Evolutionary conservation across 2,329 filamentous ascomycete genomes (phyloP).

Genomic region (Taxawa tesnikishii): DNA sequence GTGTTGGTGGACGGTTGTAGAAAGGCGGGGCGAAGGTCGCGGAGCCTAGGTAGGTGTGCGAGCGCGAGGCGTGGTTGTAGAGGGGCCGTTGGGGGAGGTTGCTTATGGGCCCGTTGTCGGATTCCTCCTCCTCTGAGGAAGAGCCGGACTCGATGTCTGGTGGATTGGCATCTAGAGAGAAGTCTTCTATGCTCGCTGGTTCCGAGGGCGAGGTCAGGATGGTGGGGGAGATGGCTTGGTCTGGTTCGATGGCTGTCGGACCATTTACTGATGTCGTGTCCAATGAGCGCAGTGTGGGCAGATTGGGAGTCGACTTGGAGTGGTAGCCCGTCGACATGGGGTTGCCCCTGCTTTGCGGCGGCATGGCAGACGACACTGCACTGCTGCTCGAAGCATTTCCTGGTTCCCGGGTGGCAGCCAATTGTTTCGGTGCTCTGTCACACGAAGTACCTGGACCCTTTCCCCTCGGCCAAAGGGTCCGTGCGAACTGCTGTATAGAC

Average conservation of each 20-base stretch:
- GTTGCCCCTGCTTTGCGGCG: conserved; percentile 30
- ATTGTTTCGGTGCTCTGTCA: background rate
- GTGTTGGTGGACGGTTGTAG: conserved; percentile 93
- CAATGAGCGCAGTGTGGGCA: conserved; percentile 28
- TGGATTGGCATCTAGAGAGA: conserved; percentile 17
- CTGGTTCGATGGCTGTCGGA: background rate
- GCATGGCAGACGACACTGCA: too few relatives aligned
- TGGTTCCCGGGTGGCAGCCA: too few relatives aligned
- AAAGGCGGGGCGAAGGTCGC: conserved; percentile 64
- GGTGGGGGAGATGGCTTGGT: conserved; percentile 8
- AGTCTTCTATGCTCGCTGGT: conserved; percentile 25
- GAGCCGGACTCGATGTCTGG: conserved; percentile 15
- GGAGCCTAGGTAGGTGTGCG: conserved; percentile 31
- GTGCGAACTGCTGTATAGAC: conserved; percentile 1
- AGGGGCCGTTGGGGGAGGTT: conserved; percentile 22
- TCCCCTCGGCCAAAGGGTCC: background rate
- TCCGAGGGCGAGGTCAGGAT: conserved; percentile 24
- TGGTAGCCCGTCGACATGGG: conserved; percentile 26
- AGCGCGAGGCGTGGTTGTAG: conserved; percentile 28
- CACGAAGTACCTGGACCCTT: background rate
- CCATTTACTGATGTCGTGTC: conserved; percentile 7
- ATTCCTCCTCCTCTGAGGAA: conserved; percentile 13
- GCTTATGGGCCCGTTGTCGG: conserved; percentile 16
- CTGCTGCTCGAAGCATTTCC: too few relatives aligned
- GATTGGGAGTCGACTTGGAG: conserved; percentile 35